Evolutionary conservation across 2,329 filamentous ascomycete species (phyloP).

Genomic region (Cadophora gregata): DNA sequence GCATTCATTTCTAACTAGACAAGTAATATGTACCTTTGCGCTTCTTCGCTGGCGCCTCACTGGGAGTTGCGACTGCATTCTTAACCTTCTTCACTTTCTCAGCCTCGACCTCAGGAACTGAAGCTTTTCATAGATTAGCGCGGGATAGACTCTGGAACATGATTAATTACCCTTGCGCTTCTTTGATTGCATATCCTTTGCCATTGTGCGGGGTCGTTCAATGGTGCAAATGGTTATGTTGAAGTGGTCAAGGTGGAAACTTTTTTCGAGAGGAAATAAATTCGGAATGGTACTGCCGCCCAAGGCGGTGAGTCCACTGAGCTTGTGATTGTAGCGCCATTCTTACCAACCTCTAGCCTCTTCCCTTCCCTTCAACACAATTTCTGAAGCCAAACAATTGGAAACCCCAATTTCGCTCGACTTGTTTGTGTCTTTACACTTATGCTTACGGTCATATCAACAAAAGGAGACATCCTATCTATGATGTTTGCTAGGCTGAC

Average conservation of each 20-base stretch:
- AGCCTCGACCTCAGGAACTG: slow-evolving; percentile 45
- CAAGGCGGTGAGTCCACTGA: background rate
- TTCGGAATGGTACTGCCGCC: slow-evolving; percentile 7
- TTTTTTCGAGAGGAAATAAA: slow-evolving; percentile 20
- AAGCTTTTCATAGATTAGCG: slow-evolving; percentile 41
- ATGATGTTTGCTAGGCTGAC: too few species aligned
- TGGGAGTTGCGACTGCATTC: slow-evolving; percentile 41
- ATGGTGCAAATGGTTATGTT: background rate
- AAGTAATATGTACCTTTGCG: slow-evolving; percentile 41
- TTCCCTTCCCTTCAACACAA: background rate
- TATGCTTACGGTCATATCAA: too few species aligned
- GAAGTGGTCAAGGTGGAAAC: slow-evolving; percentile 6
- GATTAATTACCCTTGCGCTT: slow-evolving; percentile 57
- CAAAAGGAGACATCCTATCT: too few species aligned
- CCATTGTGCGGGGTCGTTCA: slow-evolving; percentile 50
- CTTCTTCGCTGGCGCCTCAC: slow-evolving; percentile 41
- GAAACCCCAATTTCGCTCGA: too few species aligned
- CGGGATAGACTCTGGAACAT: slow-evolving; percentile 12
- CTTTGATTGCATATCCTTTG: slow-evolving; percentile 57
- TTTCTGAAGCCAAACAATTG: background rate
- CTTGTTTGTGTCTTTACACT: too few species aligned
- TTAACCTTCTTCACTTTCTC: slow-evolving; percentile 48
- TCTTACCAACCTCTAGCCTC: background rate
- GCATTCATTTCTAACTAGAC: background rate
- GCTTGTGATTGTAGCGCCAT: too few species aligned